Base-by-base conservation (phyloP, 768 basidiomycete species). In the Lepiota brunneoincarnata region DNA sequence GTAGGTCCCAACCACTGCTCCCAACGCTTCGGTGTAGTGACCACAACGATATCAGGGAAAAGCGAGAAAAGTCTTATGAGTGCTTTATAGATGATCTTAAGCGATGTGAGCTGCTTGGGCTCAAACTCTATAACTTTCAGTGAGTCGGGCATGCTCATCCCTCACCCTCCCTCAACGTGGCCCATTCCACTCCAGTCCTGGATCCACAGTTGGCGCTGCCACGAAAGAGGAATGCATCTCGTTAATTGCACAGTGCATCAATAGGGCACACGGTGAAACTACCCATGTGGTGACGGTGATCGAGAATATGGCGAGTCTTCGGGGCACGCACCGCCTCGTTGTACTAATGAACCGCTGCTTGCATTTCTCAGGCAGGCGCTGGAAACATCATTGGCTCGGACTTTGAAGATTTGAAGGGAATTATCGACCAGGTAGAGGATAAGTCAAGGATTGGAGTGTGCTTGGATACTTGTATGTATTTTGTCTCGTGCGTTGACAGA, bases 61-160 rank as follows among this genome's bases (percentile, higher is more conserved):
- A 88, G 55, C 78, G 87, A 1, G 75, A 81, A 58, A 88, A 89
- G 59, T 84, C 85, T 0, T 91, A 84, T 56, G 75, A 79, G 17
- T 93, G 91, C 64, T 93, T 95, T 65, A 60, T 92, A 6, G 93
- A 94, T 53, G 93, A 95, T 54, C 70, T 94, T 21, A 76, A 78
- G 63, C 74, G 93, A 45, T 92, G 91, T 61, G 88, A 92, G 60
- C 76, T 76, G 55, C 78, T 95, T 15, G 91, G 87, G 0, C 73
- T 94, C 17, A 70, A 74, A 50, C 65, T 87, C 4, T 93, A 90
- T 67, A 93, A 94, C 63, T 91, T 93, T 65, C 92, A 94, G 92
- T 92, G 52, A 37, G 89, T 76, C n/a, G n/a, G 10, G 6, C 42
- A 12, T 38, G 4, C 12, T 37, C 28, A 15, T 15, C 17, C 28